Base-by-base conservation (phyloP, 164 flowering plant species). In the Aristolochia fimbriata region DNA sequence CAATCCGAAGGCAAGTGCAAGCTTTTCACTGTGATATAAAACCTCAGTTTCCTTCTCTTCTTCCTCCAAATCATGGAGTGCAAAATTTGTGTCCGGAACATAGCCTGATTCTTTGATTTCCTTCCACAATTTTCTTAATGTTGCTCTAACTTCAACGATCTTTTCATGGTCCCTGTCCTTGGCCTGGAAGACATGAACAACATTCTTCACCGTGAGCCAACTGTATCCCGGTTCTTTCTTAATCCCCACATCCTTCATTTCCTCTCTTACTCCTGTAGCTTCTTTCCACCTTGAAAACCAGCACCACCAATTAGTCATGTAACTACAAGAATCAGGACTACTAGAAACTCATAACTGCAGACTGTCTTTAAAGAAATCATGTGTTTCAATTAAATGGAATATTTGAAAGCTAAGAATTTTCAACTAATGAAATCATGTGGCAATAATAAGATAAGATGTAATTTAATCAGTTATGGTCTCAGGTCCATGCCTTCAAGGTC, bases 11-110 rank as follows among this genome's bases (percentile, higher is more conserved):
- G 81, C 80, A 19, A 88, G 75, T 5, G 96, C 97, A 64, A 88
- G 70, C 76, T 88, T 90, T 78, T 87, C 93, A 61, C 93, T 81
- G 48, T 90, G 93, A 82, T 80, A 80, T 23, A 84, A 70, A 61
- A 86, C 67, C 45, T 68, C 78, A 21, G 86, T 79, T 66, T 69
- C 65, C 61, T 90, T 87, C 60, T 83, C 87, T 51, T 86, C 89
- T 49, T 86, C 96, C 25, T 83, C 81, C 61, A 88, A 22, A 74
- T 87, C 83, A 58, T 80, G 74, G 67, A 83, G 66, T 63, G 82
- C 85, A 65, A 72, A 52, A 17, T 57, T 24, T 9, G 74, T 63
- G 47, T 80, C 61, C 21, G 93, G 95, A 51, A 72, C 63, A 73
- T 85, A 87, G 17, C 93, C 95, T 37, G 69, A 64, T 66, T 65